Evolutionary conservation across 208 protist genomes (phyloP).

Genomic region (Jaenimonas drosophilae): DNA sequence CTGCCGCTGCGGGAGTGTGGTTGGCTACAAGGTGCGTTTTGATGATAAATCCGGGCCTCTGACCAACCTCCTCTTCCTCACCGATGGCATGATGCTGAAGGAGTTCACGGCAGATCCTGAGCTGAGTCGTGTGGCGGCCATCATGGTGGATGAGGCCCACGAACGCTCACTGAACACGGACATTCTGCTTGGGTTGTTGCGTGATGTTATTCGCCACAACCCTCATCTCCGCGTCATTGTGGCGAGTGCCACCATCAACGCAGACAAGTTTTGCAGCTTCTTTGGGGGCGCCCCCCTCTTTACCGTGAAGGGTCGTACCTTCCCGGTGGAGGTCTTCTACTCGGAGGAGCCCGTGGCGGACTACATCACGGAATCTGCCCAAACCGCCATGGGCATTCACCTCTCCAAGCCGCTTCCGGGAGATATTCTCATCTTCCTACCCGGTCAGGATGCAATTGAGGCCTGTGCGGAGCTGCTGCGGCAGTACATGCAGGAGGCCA

Average conservation of each 20-base stretch:
- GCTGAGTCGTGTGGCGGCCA: slow-evolving; percentile 89
- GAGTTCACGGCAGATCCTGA: slow-evolving; percentile 94
- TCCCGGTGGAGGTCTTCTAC: slow-evolving; percentile 95
- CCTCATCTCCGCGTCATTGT: slow-evolving; percentile 95
- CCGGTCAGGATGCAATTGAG: slow-evolving; percentile 99
- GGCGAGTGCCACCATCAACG: slow-evolving; percentile 97
- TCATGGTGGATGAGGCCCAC: slow-evolving; percentile 99
- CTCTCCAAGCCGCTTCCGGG: slow-evolving; percentile 81
- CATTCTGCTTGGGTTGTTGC: slow-evolving; percentile 86
- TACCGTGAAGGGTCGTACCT: slow-evolving; percentile 95
- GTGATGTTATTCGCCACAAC: slow-evolving; percentile 69
- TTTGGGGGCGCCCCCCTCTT: slow-evolving; percentile 95
- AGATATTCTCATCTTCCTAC: slow-evolving; percentile 99
- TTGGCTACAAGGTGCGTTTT: slow-evolving; percentile 97
- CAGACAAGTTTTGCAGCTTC: slow-evolving; percentile 95
- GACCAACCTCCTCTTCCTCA: slow-evolving; percentile 96
- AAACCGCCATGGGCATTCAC: slow-evolving; percentile 91
- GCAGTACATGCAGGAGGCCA: slow-evolving; percentile 34
- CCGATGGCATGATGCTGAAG: slow-evolving; percentile 98
- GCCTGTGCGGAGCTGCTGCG: slow-evolving; percentile 60
- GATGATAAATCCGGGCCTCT: slow-evolving; percentile 90
- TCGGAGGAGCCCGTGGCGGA: slow-evolving; percentile 90
- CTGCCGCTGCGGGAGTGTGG: slow-evolving; percentile 75
- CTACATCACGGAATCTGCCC: slow-evolving; percentile 96
- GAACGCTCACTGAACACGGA: slow-evolving; percentile 95